Conservation (phyloP, 2,329 filamentous ascomycete species). For the Fusarium globosum region DNA sequence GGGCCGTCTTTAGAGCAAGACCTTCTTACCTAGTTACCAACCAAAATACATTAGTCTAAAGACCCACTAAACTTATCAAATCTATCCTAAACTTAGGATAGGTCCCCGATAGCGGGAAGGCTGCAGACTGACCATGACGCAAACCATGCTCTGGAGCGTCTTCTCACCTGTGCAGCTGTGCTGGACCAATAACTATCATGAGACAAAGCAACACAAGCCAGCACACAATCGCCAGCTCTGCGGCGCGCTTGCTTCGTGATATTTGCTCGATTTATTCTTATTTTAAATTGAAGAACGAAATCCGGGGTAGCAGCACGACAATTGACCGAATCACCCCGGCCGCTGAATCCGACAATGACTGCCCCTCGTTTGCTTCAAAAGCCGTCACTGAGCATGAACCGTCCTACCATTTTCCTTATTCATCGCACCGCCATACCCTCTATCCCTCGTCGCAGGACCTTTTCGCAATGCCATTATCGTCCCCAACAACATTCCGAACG, state of each 20-base stretch:
- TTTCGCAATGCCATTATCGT: constrained; percentile 39
- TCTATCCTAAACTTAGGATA: not conserved
- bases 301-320: not conserved
- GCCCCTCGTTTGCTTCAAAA: constrained; percentile 36
- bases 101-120: constrained; percentile 7
- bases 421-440: constrained; percentile 8
- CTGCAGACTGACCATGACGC: constrained; percentile 23
- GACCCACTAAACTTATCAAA: not conserved
- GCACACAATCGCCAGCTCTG: not conserved
- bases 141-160: constrained; percentile 25
- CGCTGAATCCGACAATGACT: constrained; percentile 27
- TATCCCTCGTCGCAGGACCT: constrained; percentile 24
- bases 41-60: not conserved
- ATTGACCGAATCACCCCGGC: not conserved
- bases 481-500: constrained; percentile 36
- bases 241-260: not conserved
- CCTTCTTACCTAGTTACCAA: too few relatives aligned
- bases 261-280: not conserved
- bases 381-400: not conserved
- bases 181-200: constrained; percentile 21
- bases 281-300: not conserved
- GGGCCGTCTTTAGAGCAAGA: not conserved
- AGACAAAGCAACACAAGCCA: constrained; percentile 5
- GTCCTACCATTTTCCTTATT: constrained; percentile 8
- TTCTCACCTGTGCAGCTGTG: not conserved